phyloP scores from a whole-genome alignment of 768 basidiomycete species.

The Dendrothele bispora region DNA sequence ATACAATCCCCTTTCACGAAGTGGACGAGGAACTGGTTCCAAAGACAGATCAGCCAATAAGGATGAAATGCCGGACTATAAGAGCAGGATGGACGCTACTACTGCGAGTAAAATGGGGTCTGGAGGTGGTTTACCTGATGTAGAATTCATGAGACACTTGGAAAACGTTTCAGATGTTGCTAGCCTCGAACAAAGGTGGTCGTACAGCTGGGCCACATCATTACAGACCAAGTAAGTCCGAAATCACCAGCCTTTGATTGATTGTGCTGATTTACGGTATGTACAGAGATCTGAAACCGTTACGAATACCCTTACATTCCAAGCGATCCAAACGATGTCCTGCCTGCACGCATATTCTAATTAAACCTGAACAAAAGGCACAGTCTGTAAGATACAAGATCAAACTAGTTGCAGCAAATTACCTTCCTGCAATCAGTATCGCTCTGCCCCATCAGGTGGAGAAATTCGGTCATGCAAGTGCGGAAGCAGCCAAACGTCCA shows the following conservation, averaged over 20 bases:
- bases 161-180: slow-evolving; percentile 65
- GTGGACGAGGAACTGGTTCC: slow-evolving; percentile 44
- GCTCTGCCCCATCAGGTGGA: slow-evolving; percentile 57
- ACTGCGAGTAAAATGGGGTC: slow-evolving; percentile 51
- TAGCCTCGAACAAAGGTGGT: slow-evolving; percentile 78
- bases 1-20: slow-evolving; percentile 63
- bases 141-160: slow-evolving; percentile 67
- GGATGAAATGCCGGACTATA: slow-evolving; percentile 79
- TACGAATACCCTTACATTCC: slow-evolving; percentile 89
- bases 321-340: slow-evolving; percentile 97
- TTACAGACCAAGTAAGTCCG: slow-evolving; percentile 59
- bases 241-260: slow-evolving; percentile 3
- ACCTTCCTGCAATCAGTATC: slow-evolving; percentile 84
- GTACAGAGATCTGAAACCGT: slow-evolving; percentile 76
- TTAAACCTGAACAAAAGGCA: slow-evolving; percentile 97
- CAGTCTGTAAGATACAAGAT: slow-evolving; percentile 95
- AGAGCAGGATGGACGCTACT: slow-evolving; percentile 65
- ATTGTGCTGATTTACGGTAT: slow-evolving; percentile 8
- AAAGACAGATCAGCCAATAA: slow-evolving; percentile 68
- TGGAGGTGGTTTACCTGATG: slow-evolving; percentile 68
- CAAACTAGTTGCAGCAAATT: slow-evolving; percentile 94
- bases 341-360: slow-evolving; percentile 91
- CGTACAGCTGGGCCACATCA: slow-evolving; percentile 73
- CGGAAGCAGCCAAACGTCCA: slow-evolving; percentile 43
- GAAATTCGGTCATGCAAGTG: slow-evolving; percentile 27